phyloP scores from a whole-genome alignment of 768 basidiomycete genomes.

The Suillus spraguei region DNA sequence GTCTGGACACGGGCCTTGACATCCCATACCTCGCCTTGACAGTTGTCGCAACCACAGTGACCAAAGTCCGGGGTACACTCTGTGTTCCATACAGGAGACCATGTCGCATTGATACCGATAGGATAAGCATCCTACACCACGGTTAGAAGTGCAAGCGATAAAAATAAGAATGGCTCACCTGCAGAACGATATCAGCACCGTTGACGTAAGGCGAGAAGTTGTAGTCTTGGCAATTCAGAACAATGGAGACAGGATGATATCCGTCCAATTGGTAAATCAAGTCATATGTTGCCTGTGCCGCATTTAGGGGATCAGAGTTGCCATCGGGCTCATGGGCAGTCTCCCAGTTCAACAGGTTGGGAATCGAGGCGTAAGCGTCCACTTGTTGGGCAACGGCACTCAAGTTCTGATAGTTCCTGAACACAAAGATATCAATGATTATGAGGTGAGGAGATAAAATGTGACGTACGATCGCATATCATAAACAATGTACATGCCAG shows the following conservation, averaged over 20 bases:
- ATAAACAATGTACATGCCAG: slow-evolving; percentile 66
- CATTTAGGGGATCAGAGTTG: slow-evolving; percentile 61
- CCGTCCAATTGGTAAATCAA: slow-evolving; percentile 51
- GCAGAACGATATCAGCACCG: slow-evolving; percentile 72
- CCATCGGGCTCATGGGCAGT: slow-evolving; percentile 78
- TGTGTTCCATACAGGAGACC: slow-evolving; percentile 60
- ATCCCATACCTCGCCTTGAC: slow-evolving; percentile 64
- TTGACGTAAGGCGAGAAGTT: slow-evolving; percentile 59
- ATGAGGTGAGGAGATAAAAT: background rate
- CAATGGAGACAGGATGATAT: slow-evolving; percentile 60
- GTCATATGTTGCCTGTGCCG: slow-evolving; percentile 50
- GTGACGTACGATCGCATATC: slow-evolving; percentile 65
- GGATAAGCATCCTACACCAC: slow-evolving; percentile 26
- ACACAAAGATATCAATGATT: background rate
- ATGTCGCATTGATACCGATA: slow-evolving; percentile 63
- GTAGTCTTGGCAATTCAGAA: slow-evolving; percentile 62
- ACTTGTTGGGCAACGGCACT: slow-evolving; percentile 66
- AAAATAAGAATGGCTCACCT: slow-evolving; percentile 51
- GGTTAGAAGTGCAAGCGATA: background rate
- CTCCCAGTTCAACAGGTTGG: slow-evolving; percentile 72
- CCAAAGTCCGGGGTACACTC: slow-evolving; percentile 66
- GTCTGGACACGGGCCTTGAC: slow-evolving; percentile 68
- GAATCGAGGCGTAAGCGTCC: slow-evolving; percentile 59
- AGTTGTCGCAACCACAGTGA: slow-evolving; percentile 74
- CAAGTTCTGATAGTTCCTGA: slow-evolving; percentile 60